These are phyloP conservation scores for Termitomyces heimii DNA, from an alignment of 768 basidiomycete species.

Conservation along the genomic window DNA sequence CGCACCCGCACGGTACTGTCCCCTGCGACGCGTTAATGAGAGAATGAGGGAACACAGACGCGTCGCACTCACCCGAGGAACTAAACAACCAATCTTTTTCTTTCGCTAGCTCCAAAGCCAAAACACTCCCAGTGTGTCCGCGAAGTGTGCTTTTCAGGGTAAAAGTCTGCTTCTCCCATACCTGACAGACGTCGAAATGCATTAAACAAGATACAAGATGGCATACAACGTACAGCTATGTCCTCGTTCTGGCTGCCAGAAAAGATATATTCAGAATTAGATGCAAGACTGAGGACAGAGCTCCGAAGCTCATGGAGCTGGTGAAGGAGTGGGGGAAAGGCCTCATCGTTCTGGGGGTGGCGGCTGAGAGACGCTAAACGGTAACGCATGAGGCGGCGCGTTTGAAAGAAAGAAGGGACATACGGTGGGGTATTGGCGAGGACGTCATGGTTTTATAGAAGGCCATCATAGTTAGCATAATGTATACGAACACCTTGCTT, in stretches of 20 bases:
- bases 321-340: conserved; percentile 52
- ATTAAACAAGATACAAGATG: background rate
- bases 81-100: conserved; percentile 87
- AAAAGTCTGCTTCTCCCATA: conserved; percentile 77
- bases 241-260: conserved; percentile 75
- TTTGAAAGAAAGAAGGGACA: conserved; percentile 1
- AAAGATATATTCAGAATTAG: conserved; percentile 70
- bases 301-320: conserved; percentile 63
- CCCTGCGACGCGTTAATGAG: conserved; percentile 35
- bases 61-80: conserved; percentile 59
- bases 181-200: conserved; percentile 36
- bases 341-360: conserved; percentile 35
- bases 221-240: conserved; percentile 51
- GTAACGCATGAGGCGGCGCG: conserved; percentile 5
- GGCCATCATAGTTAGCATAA: background rate
- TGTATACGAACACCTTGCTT: background rate
- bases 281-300: conserved; percentile 72
- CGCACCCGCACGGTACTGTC: conserved; percentile 84
- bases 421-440: conserved; percentile 19
- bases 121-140: conserved; percentile 82
- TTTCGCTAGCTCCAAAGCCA: conserved; percentile 70
- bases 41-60: background rate
- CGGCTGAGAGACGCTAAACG: conserved; percentile 54
- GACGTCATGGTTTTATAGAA: background rate
- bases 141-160: conserved; percentile 60